A percentile compares a stretch with the other conserved stretches of the same genome.
Conservation (phyloP, 768 basidiomycete species). For the Macrolepiota dolichaula region DNA sequence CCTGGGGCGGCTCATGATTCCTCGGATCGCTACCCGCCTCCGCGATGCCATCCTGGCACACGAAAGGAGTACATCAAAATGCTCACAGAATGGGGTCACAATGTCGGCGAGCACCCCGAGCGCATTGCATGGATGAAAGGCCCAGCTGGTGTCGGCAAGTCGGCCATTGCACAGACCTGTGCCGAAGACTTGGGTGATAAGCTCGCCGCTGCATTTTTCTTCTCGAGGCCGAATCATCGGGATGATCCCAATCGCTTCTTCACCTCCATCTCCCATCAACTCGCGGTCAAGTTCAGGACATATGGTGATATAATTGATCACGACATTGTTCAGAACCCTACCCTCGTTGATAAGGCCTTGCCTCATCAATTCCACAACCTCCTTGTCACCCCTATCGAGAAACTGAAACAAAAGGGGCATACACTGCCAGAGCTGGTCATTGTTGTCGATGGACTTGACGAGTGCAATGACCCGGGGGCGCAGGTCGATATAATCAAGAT, state of each 20-base stretch:
- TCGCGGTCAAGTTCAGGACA: not conserved
- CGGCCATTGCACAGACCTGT: not conserved
- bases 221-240: not conserved
- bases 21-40: not conserved
- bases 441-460: slow-evolving; percentile 2
- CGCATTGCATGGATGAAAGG: not conserved
- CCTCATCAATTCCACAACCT: not conserved
- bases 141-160: not conserved
- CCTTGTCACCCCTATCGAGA: not conserved
- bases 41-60: not conserved
- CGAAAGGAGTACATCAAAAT: not conserved
- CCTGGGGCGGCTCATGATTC: not conserved
- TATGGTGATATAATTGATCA: not conserved
- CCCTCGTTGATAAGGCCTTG: not conserved
- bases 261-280: not conserved
- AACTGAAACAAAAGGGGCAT: not conserved
- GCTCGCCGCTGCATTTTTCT: not conserved
- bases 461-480: not conserved
- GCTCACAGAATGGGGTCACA: not conserved
- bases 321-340: not conserved
- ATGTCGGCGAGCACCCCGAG: not conserved
- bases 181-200: not conserved
- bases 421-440: not conserved
- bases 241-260: not conserved
- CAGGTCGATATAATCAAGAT: not conserved